Conservation (phyloP, 2,329 filamentous ascomycete genomes). For the Sordariomycetes sp. region DNA sequence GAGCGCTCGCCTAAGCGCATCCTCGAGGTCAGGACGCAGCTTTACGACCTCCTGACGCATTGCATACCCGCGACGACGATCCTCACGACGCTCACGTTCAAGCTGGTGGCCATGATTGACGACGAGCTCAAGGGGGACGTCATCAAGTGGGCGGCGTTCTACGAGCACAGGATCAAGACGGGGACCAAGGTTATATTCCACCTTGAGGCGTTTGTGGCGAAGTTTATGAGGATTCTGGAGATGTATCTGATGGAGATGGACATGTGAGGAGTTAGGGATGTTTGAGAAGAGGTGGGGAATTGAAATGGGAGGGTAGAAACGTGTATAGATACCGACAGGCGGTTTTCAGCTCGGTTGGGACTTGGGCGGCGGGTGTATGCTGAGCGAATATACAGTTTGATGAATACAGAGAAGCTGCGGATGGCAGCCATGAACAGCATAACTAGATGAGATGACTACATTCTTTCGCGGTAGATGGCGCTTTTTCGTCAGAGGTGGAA, state of each 20-base stretch:
- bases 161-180: slow-evolving; percentile 85
- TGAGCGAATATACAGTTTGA: neutral
- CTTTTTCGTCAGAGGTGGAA: too few species aligned
- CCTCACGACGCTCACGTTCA: slow-evolving; percentile 89
- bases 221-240: slow-evolving; percentile 94
- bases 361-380: neutral
- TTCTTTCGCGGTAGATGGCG: too few species aligned
- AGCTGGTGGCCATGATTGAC: slow-evolving; percentile 76
- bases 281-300: neutral
- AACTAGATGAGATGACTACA: too few species aligned
- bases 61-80: slow-evolving; percentile 94
- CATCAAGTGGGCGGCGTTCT: slow-evolving; percentile 92
- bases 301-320: neutral
- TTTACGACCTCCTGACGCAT: slow-evolving; percentile 95
- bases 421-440: too few species aligned
- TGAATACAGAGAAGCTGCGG: too few species aligned
- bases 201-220: slow-evolving; percentile 93
- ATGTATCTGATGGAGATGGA: slow-evolving; percentile 87
- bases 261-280: slow-evolving; percentile 23
- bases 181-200: slow-evolving; percentile 97
- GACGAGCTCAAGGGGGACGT: slow-evolving; percentile 84
- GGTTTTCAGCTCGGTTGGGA: neutral
- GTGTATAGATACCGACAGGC: neutral
- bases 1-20: slow-evolving; percentile 88
- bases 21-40: slow-evolving; percentile 74